Evolutionary conservation across 2,329 filamentous ascomycete genomes (phyloP).

Genomic region (Madurella mycetomatis): DNA sequence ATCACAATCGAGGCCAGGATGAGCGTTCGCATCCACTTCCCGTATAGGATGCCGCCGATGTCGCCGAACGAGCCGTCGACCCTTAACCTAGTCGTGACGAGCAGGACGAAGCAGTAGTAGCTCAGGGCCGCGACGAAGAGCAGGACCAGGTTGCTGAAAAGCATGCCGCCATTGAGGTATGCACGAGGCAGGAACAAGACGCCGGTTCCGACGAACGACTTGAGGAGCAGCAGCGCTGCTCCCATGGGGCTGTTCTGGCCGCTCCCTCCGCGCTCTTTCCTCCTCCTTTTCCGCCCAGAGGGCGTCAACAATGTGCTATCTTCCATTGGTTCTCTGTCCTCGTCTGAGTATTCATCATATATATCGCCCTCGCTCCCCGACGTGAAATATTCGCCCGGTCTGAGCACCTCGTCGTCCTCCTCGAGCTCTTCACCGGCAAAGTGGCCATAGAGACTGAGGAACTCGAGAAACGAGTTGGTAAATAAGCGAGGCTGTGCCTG

Average conservation of each 20-base stretch:
- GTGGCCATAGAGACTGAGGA: conserved; percentile 90
- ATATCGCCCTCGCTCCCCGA: conserved; percentile 68
- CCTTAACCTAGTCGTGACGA: conserved; percentile 79
- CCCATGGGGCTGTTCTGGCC: conserved; percentile 75
- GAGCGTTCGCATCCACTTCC: conserved; percentile 79
- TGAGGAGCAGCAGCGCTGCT: conserved; percentile 80
- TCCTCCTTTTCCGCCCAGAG: conserved; percentile 67
- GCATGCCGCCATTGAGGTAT: conserved; percentile 94
- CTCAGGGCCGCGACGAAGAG: conserved; percentile 78
- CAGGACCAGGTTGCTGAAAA: conserved; percentile 92
- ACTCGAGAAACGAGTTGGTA: conserved; percentile 93
- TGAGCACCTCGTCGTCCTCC: conserved; percentile 87
- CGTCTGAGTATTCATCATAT: conserved; percentile 54
- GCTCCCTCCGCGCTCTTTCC: conserved; percentile 67
- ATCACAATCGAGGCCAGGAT: conserved; percentile 91
- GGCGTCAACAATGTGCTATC: conserved; percentile 77
- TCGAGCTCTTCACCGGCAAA: conserved; percentile 96
- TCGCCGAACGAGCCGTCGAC: conserved; percentile 96
- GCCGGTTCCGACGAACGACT: conserved; percentile 96
- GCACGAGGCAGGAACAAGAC: conserved; percentile 90
- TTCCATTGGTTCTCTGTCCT: conserved; percentile 77
- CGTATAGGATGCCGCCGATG: conserved; percentile 88
- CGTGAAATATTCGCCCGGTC: conserved; percentile 86
- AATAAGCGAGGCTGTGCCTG: conserved; percentile 59
- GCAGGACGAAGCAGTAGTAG: conserved; percentile 95